These are phyloP conservation scores for Phytophthora tubulina DNA, from an alignment of 352 stramenopile species.

Conservation along the genomic window DNA sequence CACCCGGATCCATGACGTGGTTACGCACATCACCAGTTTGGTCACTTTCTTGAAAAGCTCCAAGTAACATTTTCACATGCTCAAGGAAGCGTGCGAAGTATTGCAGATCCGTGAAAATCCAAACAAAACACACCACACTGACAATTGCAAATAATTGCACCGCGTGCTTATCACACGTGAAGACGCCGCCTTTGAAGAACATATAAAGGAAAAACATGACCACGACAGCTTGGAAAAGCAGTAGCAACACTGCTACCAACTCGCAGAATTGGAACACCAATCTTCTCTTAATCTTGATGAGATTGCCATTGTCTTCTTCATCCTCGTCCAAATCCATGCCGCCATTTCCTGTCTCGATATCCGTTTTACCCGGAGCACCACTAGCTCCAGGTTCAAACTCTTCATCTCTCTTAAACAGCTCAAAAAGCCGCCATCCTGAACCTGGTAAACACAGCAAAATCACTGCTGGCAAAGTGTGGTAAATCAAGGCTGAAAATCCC, in stretches of 20 bases:
- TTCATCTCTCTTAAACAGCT: slow-evolving; percentile 77
- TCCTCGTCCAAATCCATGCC: slow-evolving; percentile 42
- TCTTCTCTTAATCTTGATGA: slow-evolving; percentile 79
- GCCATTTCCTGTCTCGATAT: slow-evolving; percentile 36
- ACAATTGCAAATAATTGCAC: slow-evolving; percentile 70
- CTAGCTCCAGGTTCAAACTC: not conserved
- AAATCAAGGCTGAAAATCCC: slow-evolving; percentile 79
- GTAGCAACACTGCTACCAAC: slow-evolving; percentile 59
- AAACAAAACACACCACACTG: slow-evolving; percentile 64
- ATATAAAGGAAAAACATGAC: slow-evolving; percentile 84
- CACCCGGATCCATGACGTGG: slow-evolving; percentile 62
- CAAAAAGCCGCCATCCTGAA: slow-evolving; percentile 67
- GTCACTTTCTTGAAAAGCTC: slow-evolving; percentile 84
- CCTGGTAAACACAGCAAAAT: slow-evolving; percentile 69
- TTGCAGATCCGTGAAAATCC: slow-evolving; percentile 70
- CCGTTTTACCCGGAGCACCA: slow-evolving; percentile 27
- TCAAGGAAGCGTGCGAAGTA: slow-evolving; percentile 84
- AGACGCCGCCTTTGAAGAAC: slow-evolving; percentile 83
- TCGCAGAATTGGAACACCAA: slow-evolving; percentile 81
- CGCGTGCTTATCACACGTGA: slow-evolving; percentile 53
- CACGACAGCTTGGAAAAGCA: slow-evolving; percentile 65
- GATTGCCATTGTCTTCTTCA: slow-evolving; percentile 53
- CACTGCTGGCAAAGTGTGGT: slow-evolving; percentile 67
- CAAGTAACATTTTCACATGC: slow-evolving; percentile 87
- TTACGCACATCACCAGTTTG: slow-evolving; percentile 78